Percentiles rank a stretch among this genome's conserved stretches.
Conservation (phyloP, 192 early-diverging fungal species). For the Geranomyces michiganensis region DNA sequence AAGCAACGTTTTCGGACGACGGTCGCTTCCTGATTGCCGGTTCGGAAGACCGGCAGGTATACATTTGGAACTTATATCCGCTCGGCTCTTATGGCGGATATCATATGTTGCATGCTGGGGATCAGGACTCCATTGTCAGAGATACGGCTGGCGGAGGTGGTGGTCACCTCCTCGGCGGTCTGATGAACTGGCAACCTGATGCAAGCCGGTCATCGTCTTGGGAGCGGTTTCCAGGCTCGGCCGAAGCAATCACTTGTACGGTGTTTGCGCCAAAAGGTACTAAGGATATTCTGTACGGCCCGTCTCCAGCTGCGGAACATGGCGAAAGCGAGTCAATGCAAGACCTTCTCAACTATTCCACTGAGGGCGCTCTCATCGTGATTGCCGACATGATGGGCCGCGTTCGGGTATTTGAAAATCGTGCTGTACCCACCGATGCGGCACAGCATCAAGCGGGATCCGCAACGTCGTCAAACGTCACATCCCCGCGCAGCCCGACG, state of each 20-base stretch:
- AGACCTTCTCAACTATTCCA: not conserved
- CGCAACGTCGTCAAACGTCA: not conserved
- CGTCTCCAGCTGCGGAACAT: not conserved
- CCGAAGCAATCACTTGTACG: constrained; percentile 29
- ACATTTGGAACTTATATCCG: constrained; percentile 65
- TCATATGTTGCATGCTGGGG: not conserved
- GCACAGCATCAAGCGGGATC: not conserved
- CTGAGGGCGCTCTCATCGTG: constrained; percentile 31
- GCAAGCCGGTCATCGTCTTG: constrained; percentile 15
- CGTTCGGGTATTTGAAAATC: constrained; percentile 38
- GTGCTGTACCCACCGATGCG: not conserved
- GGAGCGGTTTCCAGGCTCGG: constrained; percentile 26
- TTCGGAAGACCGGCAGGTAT: constrained; percentile 77
- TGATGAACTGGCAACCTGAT: constrained; percentile 41
- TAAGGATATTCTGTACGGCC: constrained; percentile 13
- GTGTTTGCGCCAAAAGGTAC: constrained; percentile 33
- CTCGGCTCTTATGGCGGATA: not conserved
- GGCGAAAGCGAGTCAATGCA: not conserved
- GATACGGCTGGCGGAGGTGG: not conserved
- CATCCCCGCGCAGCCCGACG: not conserved
- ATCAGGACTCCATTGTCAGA: constrained; percentile 8
- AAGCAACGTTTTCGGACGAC: constrained; percentile 76
- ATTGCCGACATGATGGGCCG: constrained; percentile 31
- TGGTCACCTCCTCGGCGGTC: constrained; percentile 10
- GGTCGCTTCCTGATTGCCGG: constrained; percentile 80